Evolutionary conservation across 2,329 filamentous ascomycete genomes (phyloP), one percentile per base, ranked within the genome.

Genomic region (Gaeumannomyces sp.): DNA sequence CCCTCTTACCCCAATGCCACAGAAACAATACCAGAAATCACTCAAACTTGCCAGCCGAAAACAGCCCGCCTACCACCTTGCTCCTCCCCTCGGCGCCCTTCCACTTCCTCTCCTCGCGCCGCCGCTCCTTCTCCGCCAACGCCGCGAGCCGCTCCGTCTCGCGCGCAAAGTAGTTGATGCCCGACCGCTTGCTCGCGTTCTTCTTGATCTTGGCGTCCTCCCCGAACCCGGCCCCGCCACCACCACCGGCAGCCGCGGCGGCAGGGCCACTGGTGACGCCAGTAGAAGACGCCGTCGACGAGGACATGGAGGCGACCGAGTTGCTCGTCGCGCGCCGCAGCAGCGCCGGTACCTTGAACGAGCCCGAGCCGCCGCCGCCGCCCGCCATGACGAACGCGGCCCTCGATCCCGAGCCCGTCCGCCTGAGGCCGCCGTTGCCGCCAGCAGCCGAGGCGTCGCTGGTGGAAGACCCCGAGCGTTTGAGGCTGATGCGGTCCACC

Each of bases 301-400:
- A 71, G 61, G 58, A 31, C 45, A 57, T 19, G 8, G 78, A 81
- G 57, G 81, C 73, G 22, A 83, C 76, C 31, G 83, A 86, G 72
- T 88, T 88, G 16, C 88, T 89, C 0, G 91, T 94, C 5, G 90
- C 90, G 35, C 90, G 84, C 31, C 91, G 85, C 25, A 95, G 82
- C 27, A 95, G 80, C 0, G 85, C 82, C 0, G 91, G 91, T 1
- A 91, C 85, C 70, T 85, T 88, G 82, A 92, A 91, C 0, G 79
- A 77, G 4, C 73, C 71, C 14, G 73, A 68, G 65, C 75, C 69
- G 3, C 76, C 71, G 8, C 77, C 68, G 2, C 78, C 68, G 2
- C 78, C 72, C 11, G 77, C 73, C 45, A 53, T 53, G 3, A 78
- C 77, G 73, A 91, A 91, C 3, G 88, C 88, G 65, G 89, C 78